phyloP scores from a whole-genome alignment of 1,284 basidiomycete species.

The Thelephora terrestris region DNA sequence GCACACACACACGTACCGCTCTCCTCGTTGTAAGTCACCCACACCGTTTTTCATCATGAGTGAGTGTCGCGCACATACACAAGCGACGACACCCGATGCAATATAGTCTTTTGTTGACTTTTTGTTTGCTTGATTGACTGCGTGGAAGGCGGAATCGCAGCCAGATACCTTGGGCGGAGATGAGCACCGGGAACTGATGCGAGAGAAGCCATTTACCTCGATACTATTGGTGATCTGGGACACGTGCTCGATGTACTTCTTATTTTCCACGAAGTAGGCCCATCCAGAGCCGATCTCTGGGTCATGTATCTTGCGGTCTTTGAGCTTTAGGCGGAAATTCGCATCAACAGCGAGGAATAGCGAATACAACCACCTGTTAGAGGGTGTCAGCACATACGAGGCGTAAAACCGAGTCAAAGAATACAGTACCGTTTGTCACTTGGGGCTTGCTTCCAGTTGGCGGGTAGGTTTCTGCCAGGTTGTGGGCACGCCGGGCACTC shows the following conservation, averaged over 20 bases:
- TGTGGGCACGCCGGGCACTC: slow-evolving; percentile 21
- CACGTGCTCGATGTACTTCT: slow-evolving; percentile 8
- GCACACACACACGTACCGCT: slow-evolving; percentile 18
- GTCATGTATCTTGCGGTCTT: slow-evolving; percentile 13
- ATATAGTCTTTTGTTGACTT: slow-evolving; percentile 15
- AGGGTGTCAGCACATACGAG: background rate
- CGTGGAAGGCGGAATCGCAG: slow-evolving; percentile 13
- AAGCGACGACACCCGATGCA: slow-evolving; percentile 22
- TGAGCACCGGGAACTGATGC: background rate
- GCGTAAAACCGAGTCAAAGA: background rate
- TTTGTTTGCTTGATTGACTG: slow-evolving; percentile 18
- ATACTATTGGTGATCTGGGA: background rate
- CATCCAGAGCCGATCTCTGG: slow-evolving; percentile 14
- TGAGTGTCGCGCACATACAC: slow-evolving; percentile 25
- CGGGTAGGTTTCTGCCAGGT: slow-evolving; percentile 15
- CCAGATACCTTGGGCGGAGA: slow-evolving; percentile 5
- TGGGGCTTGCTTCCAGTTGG: slow-evolving; percentile 13
- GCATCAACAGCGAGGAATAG: slow-evolving; percentile 18
- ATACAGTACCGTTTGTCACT: slow-evolving; percentile 7
- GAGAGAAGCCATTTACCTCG: slow-evolving; percentile 3
- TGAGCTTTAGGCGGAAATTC: slow-evolving; percentile 18
- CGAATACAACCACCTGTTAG: slow-evolving; percentile 15
- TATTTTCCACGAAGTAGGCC: slow-evolving; percentile 17
- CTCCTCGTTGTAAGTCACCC: slow-evolving; percentile 28
- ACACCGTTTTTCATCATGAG: slow-evolving; percentile 21